Base-by-base conservation (phyloP, 768 basidiomycete genomes). In the Udeniomyces megalosporus region DNA sequence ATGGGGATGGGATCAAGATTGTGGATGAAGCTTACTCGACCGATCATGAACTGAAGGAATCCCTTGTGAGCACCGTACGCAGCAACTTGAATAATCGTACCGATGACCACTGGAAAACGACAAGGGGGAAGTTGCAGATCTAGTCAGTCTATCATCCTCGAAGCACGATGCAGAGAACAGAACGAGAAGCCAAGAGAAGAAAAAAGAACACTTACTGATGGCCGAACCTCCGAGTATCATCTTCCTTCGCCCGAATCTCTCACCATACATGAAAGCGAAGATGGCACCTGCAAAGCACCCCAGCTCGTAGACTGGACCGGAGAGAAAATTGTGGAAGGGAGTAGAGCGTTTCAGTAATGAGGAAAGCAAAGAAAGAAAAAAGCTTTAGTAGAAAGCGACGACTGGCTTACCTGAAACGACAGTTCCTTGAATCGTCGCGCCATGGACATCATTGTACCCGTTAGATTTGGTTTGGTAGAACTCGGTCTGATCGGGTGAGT, bases 61-160 rank as follows among this genome's bases (percentile, higher is more conserved):
- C 72, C 50, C 67, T 58, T 47, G 47, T 60, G 69, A 29, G 66
- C 67, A 48, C 71, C 71, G 52, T 72, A 72, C 42, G 74, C 60
- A 22, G 72, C 70, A 52, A 75, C 71, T 52, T 74, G 73, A 56
- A 77, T 74, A 61, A 77, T 66, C 11, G 76, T 74, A 35, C 76
- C 76, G 65, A 76, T 66, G 61, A 72, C 70, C 69, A 77, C 74
- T 64, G 76, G 68, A 48, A 68, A 57, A 26, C n/a, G n/a, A n/a
- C n/a, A n/a, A n/a, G n/a, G n/a, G n/a, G n/a, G n/a, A n/a, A n/a
- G n/a, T n/a, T n/a, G 26, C 4, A 26, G 47, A 48, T 14, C 47
- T 26, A 14, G 26, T 26, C 26, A 48, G 26, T 12, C n/a, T n/a
- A 45, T 4, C 47, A 48, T 20, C n/a, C n/a, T 7, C 47, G 14